phyloP scores from a whole-genome alignment of 352 stramenopile species.

The Phytopythium montanum region DNA sequence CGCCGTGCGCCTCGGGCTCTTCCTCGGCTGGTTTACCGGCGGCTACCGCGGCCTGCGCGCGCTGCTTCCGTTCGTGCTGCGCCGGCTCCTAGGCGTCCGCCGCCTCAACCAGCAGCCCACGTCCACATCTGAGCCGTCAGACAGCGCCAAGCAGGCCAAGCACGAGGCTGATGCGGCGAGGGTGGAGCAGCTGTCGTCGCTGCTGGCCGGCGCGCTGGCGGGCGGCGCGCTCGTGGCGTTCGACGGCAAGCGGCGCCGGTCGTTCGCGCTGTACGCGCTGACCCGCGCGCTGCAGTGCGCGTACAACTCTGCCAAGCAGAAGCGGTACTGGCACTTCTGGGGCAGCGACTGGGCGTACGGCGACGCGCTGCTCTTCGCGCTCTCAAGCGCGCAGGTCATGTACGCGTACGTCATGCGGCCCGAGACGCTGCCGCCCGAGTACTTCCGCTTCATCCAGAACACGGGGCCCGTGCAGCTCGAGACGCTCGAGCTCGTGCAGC shows the following conservation, averaged over 20 bases:
- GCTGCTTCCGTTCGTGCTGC: slow-evolving; percentile 45
- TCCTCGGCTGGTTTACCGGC: slow-evolving; percentile 82
- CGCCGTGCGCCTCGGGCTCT: slow-evolving; percentile 81
- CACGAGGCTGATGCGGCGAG: slow-evolving; percentile 16
- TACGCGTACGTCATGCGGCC: slow-evolving; percentile 85
- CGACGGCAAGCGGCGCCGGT: slow-evolving; percentile 61
- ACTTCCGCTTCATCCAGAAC: slow-evolving; percentile 81
- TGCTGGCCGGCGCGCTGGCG: slow-evolving; percentile 58
- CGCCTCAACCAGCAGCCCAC: neutral
- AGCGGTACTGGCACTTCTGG: slow-evolving; percentile 87
- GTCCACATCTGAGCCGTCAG: too few species aligned
- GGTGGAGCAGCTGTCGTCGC: slow-evolving; percentile 42
- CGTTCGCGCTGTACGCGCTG: slow-evolving; percentile 78
- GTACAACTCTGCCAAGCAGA: slow-evolving; percentile 83
- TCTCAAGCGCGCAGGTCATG: slow-evolving; percentile 83
- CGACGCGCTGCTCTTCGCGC: slow-evolving; percentile 71
- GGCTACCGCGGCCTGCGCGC: slow-evolving; percentile 63
- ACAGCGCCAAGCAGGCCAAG: slow-evolving; percentile 1
- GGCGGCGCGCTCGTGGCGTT: slow-evolving; percentile 62
- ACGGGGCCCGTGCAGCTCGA: slow-evolving; percentile 64
- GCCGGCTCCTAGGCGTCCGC: slow-evolving; percentile 16
- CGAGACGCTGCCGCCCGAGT: slow-evolving; percentile 60
- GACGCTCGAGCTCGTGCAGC: slow-evolving; percentile 62
- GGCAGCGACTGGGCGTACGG: slow-evolving; percentile 80
- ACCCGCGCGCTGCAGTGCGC: slow-evolving; percentile 77